Evolutionary conservation across 2,329 filamentous ascomycete genomes (phyloP).

Genomic region (Xylaria arbuscula): DNA sequence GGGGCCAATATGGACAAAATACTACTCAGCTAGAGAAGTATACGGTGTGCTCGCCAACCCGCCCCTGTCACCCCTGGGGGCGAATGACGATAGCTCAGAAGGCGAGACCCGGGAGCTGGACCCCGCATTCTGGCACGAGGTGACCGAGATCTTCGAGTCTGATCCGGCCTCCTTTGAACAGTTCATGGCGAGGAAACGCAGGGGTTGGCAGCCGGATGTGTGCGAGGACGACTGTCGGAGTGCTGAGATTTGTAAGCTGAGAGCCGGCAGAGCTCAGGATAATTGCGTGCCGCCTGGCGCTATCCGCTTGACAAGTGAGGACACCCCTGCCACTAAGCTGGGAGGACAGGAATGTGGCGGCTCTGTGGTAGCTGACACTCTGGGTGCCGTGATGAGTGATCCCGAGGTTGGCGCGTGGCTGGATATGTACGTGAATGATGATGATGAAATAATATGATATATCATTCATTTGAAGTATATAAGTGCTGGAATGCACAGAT

Average conservation of each 20-base stretch:
- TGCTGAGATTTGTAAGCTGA: slow-evolving; percentile 63
- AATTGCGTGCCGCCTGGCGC: slow-evolving; percentile 58
- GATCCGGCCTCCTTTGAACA: slow-evolving; percentile 57
- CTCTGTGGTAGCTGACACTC: slow-evolving; percentile 40
- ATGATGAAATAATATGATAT: neutral
- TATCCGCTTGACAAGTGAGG: slow-evolving; percentile 47
- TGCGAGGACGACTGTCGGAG: slow-evolving; percentile 51
- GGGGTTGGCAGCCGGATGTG: slow-evolving; percentile 56
- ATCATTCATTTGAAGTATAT: no score
- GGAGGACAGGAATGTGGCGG: slow-evolving; percentile 41
- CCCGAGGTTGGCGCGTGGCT: slow-evolving; percentile 35
- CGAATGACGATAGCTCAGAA: slow-evolving; percentile 35
- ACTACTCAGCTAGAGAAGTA: slow-evolving; percentile 66
- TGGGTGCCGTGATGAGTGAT: slow-evolving; percentile 33
- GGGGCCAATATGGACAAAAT: slow-evolving; percentile 63
- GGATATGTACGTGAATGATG: slow-evolving; percentile 25
- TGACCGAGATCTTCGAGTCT: slow-evolving; percentile 61
- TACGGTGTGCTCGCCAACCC: slow-evolving; percentile 61
- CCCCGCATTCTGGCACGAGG: slow-evolving; percentile 68
- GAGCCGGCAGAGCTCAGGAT: slow-evolving; percentile 63
- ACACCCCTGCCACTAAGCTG: slow-evolving; percentile 12
- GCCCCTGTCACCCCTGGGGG: slow-evolving; percentile 51
- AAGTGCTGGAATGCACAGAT: no score
- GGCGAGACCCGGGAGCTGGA: slow-evolving; percentile 55
- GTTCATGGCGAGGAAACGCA: slow-evolving; percentile 60